Evolutionary conservation across 176 grass and related monocot species (phyloP), one percentile per base, ranked within the genome.

Genomic region (Oryza rufipogon): DNA sequence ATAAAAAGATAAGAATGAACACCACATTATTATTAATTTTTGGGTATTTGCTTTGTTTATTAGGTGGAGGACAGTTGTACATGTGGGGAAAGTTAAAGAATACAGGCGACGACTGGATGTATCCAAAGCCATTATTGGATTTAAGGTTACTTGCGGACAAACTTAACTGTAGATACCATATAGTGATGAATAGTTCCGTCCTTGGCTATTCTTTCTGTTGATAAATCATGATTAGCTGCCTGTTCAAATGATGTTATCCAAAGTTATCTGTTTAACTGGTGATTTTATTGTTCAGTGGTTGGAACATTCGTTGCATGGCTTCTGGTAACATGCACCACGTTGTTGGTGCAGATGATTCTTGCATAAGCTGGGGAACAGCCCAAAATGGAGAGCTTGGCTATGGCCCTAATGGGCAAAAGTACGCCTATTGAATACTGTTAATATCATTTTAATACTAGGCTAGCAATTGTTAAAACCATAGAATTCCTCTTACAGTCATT

Each of bases 1-100:
- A 82, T 34, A 32, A 41, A 52, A 61, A 54, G 22, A 61, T 69
- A 41, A 52, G 36, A 49, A 49, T 49, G 66, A 71, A 32, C 52
- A 66, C 38, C 36, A 25, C 9, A 11, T 32, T 79, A 11, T 39
- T 48, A 64, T 54, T 80, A 65, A 84, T 64, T 74, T 9, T 14
- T 84, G 72, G 22, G 19, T 14, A 49, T 72, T 83, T 78, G 16
- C 0, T 70, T 87, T 88, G 32, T 9, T 85, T 80, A 17, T 19
- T 79, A 99, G 93, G 88, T 70, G 93, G 93, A 19, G 95, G 95
- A 16, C 95, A 99, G 75, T 75, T 99, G 86, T 99, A 99, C 80
- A 99, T 99, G 96, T 99, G 96, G 96, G 96, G 96, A 52, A 99
- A 96, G 68, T 51, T 99, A 90, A 99, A 99, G 91, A 89, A 11